These are phyloP conservation scores for Chiua sp. DNA, from an alignment of 1,284 basidiomycete genomes.

Conservation along the genomic window DNA sequence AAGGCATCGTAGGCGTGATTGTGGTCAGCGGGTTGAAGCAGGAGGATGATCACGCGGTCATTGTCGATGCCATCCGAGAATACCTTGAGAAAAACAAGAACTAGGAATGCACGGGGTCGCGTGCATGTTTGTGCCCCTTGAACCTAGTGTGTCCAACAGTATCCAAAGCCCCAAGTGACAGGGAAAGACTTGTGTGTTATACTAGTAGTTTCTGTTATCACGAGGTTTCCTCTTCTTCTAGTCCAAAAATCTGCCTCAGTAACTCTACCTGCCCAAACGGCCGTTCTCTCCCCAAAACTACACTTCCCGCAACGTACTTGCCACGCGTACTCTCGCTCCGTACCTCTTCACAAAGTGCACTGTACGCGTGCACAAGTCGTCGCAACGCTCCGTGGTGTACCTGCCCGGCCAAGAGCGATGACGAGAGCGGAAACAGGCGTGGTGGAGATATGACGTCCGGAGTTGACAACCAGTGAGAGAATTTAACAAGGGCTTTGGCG, in stretches of 20 bases:
- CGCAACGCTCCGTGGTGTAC: constrained; percentile 80
- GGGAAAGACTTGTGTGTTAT: too few relatives aligned
- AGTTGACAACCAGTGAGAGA: constrained; percentile 72
- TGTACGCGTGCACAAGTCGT: constrained; percentile 73
- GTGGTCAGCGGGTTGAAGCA: constrained; percentile 40
- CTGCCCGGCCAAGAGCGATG: constrained; percentile 64
- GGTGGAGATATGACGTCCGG: constrained; percentile 78
- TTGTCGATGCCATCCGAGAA: constrained; percentile 38
- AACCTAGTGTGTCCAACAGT: too few relatives aligned
- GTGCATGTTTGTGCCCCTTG: too few relatives aligned
- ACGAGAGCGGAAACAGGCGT: constrained; percentile 74
- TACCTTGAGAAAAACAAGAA: constrained; percentile 31
- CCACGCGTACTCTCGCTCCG: constrained; percentile 60
- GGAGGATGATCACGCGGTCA: constrained; percentile 40
- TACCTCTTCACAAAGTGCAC: constrained; percentile 73
- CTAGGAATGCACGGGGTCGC: too few relatives aligned
- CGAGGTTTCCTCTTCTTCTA: constrained; percentile 47
- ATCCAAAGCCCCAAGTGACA: too few relatives aligned
- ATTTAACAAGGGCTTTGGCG: constrained; percentile 57
- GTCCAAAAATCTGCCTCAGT: constrained; percentile 76
- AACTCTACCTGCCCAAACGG: constrained; percentile 79
- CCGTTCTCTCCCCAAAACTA: constrained; percentile 83
- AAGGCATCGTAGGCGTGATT: constrained; percentile 41
- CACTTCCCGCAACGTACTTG: constrained; percentile 87
- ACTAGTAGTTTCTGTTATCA: too few relatives aligned